Conservation (phyloP, 2,329 filamentous ascomycete species). For the Colletotrichum siamense region DNA sequence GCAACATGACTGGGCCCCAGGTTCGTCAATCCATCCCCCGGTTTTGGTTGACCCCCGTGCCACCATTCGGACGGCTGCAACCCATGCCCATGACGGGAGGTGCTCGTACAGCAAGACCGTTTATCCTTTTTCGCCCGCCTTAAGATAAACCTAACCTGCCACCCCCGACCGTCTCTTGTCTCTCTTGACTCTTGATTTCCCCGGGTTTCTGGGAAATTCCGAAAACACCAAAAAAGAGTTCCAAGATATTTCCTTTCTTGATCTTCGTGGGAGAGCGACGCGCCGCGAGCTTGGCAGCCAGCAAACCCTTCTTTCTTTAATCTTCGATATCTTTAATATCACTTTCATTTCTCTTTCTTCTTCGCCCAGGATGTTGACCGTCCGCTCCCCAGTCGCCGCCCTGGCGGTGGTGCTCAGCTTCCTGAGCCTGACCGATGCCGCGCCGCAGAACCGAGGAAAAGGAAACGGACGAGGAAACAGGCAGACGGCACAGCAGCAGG, state of each 20-base stretch:
- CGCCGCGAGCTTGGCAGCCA: slow-evolving; percentile 18
- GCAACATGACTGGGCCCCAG: neutral
- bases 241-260: neutral
- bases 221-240: neutral
- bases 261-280: slow-evolving; percentile 5
- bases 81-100: slow-evolving; percentile 1
- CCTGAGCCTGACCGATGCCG: slow-evolving; percentile 11
- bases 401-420: slow-evolving; percentile 18
- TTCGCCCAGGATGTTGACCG: slow-evolving; percentile 21
- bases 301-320: neutral
- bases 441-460: slow-evolving; percentile 20
- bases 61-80: neutral
- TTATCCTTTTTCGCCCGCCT: neutral
- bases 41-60: neutral
- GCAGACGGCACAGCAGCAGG: slow-evolving; percentile 33
- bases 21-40: neutral
- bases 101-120: neutral
- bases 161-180: neutral
- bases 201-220: slow-evolving; percentile 20
- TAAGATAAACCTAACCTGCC: slow-evolving; percentile 18
- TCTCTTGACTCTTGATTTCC: neutral
- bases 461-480: slow-evolving; percentile 6
- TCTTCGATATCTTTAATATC: neutral
- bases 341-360: neutral
- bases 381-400: slow-evolving; percentile 15